phyloP scores from a whole-genome alignment of 176 grass and related monocot genomes.

The maize (Zea mays) region Zm-B73-REFERENCE-NAM-5.0 NC_050104.1:142917501-142918000 shows the following conservation, averaged over 20 bases:
- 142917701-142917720: conserved; percentile 24
- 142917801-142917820: conserved; percentile 30
- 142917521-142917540: conserved; percentile 17
- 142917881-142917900: background rate
- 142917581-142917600: conserved; percentile 22
- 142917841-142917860: conserved; percentile 16
- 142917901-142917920: background rate
- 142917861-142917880: background rate
- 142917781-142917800: conserved; percentile 3
- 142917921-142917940: background rate
- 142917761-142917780: conserved; percentile 30
- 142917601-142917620: conserved; percentile 31
- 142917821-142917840: conserved; percentile 31
- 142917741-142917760: conserved; percentile 21
- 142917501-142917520: conserved; percentile 22
- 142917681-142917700: conserved; percentile 19
- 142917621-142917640: conserved; percentile 18
- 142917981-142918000: conserved; percentile 28
- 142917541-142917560: conserved; percentile 23
- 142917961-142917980: conserved; percentile 8
- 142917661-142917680: background rate
- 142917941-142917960: background rate
- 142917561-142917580: conserved; percentile 25
- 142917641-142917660: background rate
- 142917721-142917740: conserved; percentile 15